Evolutionary conservation across 345 rosid species (phyloP).

Genomic region (Dipteronia dyeriana): DNA sequence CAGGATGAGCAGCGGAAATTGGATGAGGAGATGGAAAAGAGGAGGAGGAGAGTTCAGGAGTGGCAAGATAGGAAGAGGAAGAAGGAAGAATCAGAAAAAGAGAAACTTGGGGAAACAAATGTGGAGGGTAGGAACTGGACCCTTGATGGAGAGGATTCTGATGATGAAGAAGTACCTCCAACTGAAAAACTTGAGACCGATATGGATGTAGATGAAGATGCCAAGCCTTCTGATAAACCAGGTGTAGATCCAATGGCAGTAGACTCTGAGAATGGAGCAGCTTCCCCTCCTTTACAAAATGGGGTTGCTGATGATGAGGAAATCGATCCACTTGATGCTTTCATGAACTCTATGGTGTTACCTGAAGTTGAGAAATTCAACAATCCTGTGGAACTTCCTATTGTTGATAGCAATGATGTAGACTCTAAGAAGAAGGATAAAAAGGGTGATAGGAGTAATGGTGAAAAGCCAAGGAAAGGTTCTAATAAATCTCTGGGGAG

Average conservation of each 20-base stretch:
- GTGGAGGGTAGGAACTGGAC: slow-evolving; percentile 80
- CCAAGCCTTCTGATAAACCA: slow-evolving; percentile 37
- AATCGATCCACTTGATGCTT: slow-evolving; percentile 96
- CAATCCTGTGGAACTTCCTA: slow-evolving; percentile 38
- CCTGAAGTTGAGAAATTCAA: slow-evolving; percentile 89
- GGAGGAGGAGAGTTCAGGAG: slow-evolving; percentile 95
- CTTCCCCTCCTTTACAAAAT: slow-evolving; percentile 36
- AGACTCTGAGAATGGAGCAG: slow-evolving; percentile 41
- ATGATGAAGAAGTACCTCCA: slow-evolving; percentile 71
- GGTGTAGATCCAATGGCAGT: slow-evolving; percentile 53
- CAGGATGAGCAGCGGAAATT: slow-evolving; percentile 78
- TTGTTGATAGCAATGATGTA: slow-evolving; percentile 27
- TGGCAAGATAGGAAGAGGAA: slow-evolving; percentile 95
- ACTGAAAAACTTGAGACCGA: slow-evolving; percentile 43
- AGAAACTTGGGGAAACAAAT: slow-evolving; percentile 58
- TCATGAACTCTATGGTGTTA: slow-evolving; percentile 87
- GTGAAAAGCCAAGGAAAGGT: slow-evolving; percentile 54
- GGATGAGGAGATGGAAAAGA: slow-evolving; percentile 86
- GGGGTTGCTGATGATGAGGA: slow-evolving; percentile 63
- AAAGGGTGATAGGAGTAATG: slow-evolving; percentile 41
- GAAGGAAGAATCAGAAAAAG: slow-evolving; percentile 75
- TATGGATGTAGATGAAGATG: slow-evolving; percentile 61
- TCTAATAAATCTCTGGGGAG: slow-evolving; percentile 74
- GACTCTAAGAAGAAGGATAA: slow-evolving; percentile 34
- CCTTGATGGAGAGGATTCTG: slow-evolving; percentile 85